phyloP scores from a whole-genome alignment of 176 grass and related monocot genomes.

The Avena sativa region DNA sequence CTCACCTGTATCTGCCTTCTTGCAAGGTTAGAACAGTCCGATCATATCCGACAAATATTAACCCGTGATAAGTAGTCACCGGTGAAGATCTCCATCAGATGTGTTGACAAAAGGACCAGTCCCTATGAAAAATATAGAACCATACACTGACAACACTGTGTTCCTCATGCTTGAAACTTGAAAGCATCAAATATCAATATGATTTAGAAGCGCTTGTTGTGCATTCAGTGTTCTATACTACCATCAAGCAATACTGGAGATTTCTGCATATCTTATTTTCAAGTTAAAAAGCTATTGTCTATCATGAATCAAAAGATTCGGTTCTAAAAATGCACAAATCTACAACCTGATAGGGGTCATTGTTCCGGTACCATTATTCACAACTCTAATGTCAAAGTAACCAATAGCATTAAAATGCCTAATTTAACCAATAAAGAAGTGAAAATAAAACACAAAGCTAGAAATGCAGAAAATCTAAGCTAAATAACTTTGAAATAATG shows the following conservation, averaged over 20 bases:
- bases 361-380: not conserved
- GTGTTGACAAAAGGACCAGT: constrained; percentile 81
- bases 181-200: too few relatives aligned
- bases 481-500: not conserved
- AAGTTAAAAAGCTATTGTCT: not conserved
- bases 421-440: not conserved
- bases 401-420: not conserved
- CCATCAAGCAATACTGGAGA: not conserved
- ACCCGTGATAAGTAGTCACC: constrained; percentile 78
- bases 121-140: too few relatives aligned
- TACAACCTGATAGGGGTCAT: not conserved
- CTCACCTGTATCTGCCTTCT: too few relatives aligned
- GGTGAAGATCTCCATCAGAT: constrained; percentile 82
- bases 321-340: not conserved
- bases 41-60: not conserved
- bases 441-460: not conserved
- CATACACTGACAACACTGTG: too few relatives aligned
- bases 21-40: too few relatives aligned
- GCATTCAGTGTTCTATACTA: not conserved
- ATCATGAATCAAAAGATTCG: not conserved
- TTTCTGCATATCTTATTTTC: not conserved
- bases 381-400: not conserved
- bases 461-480: not conserved
- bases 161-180: too few relatives aligned
- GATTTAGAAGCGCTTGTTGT: too few relatives aligned